Percentiles rank a stretch among this genome's conserved stretches.
phyloP scores from a whole-genome alignment of 2,329 filamentous ascomycete species.

The Westerdykella ornata region DNA sequence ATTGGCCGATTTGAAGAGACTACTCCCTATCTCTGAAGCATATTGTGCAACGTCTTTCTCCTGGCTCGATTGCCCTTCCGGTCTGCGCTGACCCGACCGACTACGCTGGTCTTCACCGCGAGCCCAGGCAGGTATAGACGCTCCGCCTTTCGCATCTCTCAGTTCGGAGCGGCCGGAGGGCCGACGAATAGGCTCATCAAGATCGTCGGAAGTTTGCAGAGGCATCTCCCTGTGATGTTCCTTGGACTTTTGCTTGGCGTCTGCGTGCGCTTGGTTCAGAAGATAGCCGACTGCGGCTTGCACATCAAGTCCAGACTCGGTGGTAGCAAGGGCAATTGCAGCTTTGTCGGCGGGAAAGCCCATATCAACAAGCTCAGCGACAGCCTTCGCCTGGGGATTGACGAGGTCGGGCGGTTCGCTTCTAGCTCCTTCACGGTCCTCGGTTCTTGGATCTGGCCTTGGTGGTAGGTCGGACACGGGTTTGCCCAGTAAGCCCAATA shows the following conservation, averaged over 20 bases:
- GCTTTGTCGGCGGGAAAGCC: slow-evolving; percentile 84
- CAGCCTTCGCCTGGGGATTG: slow-evolving; percentile 64
- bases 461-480: slow-evolving; percentile 39
- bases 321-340: slow-evolving; percentile 70
- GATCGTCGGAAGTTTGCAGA: slow-evolving; percentile 21
- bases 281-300: slow-evolving; percentile 85
- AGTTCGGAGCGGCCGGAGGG: slow-evolving; percentile 19
- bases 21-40: slow-evolving; percentile 75
- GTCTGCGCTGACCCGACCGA: slow-evolving; percentile 42
- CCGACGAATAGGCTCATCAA: slow-evolving; percentile 20
- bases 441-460: slow-evolving; percentile 2
- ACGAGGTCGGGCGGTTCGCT: slow-evolving; percentile 18
- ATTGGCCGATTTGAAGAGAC: slow-evolving; percentile 86
- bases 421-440: slow-evolving; percentile 6
- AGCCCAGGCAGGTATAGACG: slow-evolving; percentile 56
- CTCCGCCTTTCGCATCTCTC: slow-evolving; percentile 28
- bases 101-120: slow-evolving; percentile 50
- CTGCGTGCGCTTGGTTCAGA: slow-evolving; percentile 80
- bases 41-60: slow-evolving; percentile 73
- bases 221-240: slow-evolving; percentile 25
- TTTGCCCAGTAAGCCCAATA: slow-evolving; percentile 54
- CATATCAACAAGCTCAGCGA: slow-evolving; percentile 89
- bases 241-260: slow-evolving; percentile 64
- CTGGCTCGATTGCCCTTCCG: slow-evolving; percentile 49
- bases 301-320: slow-evolving; percentile 70